Evolutionary conservation across 2,329 filamentous ascomycete genomes (phyloP), one percentile per base, ranked within the genome.

Genomic region (Ascochyta koolunga): DNA sequence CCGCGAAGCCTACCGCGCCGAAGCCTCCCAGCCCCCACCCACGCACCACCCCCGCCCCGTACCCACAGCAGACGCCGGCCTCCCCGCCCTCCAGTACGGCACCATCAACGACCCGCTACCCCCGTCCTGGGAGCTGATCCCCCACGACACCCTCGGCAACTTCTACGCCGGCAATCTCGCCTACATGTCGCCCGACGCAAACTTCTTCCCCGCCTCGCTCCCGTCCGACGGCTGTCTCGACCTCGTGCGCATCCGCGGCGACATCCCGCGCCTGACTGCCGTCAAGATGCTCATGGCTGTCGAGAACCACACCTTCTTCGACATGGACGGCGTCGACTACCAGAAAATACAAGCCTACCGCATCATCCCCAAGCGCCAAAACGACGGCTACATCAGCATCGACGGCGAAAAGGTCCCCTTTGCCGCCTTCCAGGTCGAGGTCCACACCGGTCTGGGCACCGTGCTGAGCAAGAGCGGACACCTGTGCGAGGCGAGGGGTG

Each of bases 101-200:
- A 93, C 90, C 0, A 79, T 95, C 54, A 84, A 86, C 45, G 91
- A 96, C 63, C 81, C 88, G 15, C 72, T 98, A 0, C 93, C 92
- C 0, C 78, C 83, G 2, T 88, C 85, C 39, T 99, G 95, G 92
- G 82, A 89, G 56, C 77, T 89, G 18, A 77, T 89, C 3, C 85
- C 89, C 0, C 84, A 89, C 59, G 86, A 95, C 58, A 90, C 88
- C 25, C 79, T 99, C 50, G 92, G 92, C 40, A 97, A 91, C 68
- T 96, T 99, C 73, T 98, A 96, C 76, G 90, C 88, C 27, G 95
- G 95, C 58, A 99, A 97, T 72, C 96, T 98, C 88, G 86, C 89
- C 21, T 96, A 89, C 75, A 93, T 99, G 91, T 88, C 93, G 0
- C 83, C 91, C 11, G 88, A 93, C 60, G 83, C 88, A 54, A 91